A percentile compares a stretch with the other conserved stretches of the same genome.
Evolutionary conservation across 2,329 filamentous ascomycete genomes (phyloP).

Genomic region (Epicoccum sorghinum): DNA sequence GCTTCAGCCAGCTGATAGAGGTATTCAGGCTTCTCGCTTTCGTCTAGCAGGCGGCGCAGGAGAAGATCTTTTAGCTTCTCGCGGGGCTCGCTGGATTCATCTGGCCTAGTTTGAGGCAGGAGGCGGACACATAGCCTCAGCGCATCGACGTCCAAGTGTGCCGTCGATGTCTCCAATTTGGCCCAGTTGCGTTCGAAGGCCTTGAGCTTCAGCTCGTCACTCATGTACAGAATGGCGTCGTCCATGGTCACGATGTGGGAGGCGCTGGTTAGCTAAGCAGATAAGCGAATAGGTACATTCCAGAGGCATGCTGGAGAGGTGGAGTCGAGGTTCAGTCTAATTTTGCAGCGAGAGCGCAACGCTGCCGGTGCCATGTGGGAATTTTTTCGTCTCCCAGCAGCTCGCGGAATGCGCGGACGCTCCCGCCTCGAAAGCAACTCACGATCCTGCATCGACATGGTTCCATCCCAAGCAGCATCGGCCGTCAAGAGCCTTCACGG

Average conservation of each 20-base stretch:
- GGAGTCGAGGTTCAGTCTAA: constrained; percentile 11
- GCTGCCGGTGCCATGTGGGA: constrained; percentile 7
- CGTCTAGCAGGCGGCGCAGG: constrained; percentile 22
- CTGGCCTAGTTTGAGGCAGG: constrained; percentile 1
- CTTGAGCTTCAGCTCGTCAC: constrained; percentile 23
- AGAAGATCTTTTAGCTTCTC: constrained; percentile 24
- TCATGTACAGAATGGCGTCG: constrained; percentile 30
- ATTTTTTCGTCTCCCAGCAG: constrained; percentile 17
- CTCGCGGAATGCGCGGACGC: constrained; percentile 25
- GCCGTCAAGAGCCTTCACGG: not conserved
- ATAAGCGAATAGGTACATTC: constrained; percentile 9
- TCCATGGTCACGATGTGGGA: constrained; percentile 16
- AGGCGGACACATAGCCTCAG: constrained; percentile 2
- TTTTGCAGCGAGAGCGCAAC: constrained; percentile 7
- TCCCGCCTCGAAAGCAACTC: constrained; percentile 1
- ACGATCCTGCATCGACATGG: constrained; percentile 3
- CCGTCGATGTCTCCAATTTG: constrained; percentile 20
- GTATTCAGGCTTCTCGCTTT: constrained; percentile 19
- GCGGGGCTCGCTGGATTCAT: not conserved
- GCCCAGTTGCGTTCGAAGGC: constrained; percentile 33
- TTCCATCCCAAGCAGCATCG: constrained; percentile 7
- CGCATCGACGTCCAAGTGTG: constrained; percentile 26
- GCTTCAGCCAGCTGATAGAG: constrained; percentile 36
- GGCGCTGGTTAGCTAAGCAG: constrained; percentile 1
- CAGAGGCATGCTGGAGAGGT: constrained; percentile 6